Evolutionary conservation across 225 moss, liverwort and hornwort species (phyloP), one percentile per base, ranked within the genome.

Genomic region (Pseudisothecium myosuroides): DNA sequence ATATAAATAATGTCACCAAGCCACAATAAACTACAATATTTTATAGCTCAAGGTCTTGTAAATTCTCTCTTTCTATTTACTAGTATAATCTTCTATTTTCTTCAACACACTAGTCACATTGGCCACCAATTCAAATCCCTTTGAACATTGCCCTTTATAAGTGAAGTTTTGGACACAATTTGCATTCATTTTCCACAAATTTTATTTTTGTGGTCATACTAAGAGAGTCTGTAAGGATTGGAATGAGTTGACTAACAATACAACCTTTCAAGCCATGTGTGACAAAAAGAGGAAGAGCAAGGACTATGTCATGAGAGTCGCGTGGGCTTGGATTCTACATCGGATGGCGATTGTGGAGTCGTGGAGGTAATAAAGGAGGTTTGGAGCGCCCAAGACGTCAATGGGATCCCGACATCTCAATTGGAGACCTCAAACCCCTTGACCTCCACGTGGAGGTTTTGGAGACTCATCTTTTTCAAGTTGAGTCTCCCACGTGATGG

Each of bases 151-250:
- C 2, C 2, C 0, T 50, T 34, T 34, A 52, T 34, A 22, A 13
- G 5, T 22, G 3, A 76, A 52, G 12, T 50, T 34, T 50, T 50
- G 4, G 21, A 50, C 12, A 49, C 2, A 19, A 2, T 1, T 75
- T 2, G 12, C 20, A 75, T 2, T 74, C 1, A 7, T 12, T 32
- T 49, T 50, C 2, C 1, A 12, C 75, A 49, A 75, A 75, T 49
- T 49, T 49, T 6, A 20, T 1, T 31, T n/a, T n/a, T n/a, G n/a
- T n/a, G 0, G 3, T 52, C 19, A 75, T 20, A 31, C 12, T 19
- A 49, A 1, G 1, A 2, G 18, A 18, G 18, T 17, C 2, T 39
- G 2, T 5, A 56, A n/a, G 2, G 2, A 52, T 12, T 58, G 5
- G 17, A 58, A 56, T 0, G 2, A 58, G 5, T 27, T 11, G 5